A percentile compares a stretch with the other conserved stretches of the same genome.
phyloP scores from a whole-genome alignment of 805 yeast species.

The Wickerhamomyces queroliae region DNA sequence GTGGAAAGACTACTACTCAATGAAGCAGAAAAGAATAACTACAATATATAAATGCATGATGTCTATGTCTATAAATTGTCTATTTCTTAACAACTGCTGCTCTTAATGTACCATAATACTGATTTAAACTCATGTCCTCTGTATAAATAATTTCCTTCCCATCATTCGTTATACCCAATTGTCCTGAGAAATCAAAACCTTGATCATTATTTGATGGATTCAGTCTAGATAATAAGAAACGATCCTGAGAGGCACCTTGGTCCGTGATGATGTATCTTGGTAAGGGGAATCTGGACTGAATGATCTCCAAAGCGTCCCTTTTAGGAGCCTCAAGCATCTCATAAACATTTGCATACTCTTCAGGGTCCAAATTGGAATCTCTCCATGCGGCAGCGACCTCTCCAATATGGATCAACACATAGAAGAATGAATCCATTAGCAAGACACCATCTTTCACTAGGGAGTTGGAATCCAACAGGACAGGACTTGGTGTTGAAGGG shows the following conservation, averaged over 20 bases:
- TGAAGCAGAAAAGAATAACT: constrained; percentile 45
- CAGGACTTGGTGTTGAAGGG: constrained; percentile 84
- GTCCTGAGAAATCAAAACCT: neutral
- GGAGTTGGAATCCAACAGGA: constrained; percentile 84
- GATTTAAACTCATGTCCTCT: constrained; percentile 11
- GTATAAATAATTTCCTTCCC: constrained; percentile 33
- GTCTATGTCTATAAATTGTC: neutral
- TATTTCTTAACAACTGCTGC: constrained; percentile 3
- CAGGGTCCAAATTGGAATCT: constrained; percentile 81
- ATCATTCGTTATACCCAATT: neutral
- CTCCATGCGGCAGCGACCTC: constrained; percentile 90
- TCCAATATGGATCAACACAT: constrained; percentile 89
- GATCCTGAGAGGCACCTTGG: constrained; percentile 95
- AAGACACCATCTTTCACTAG: constrained; percentile 79
- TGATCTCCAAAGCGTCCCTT: constrained; percentile 80
- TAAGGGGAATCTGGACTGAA: constrained; percentile 88
- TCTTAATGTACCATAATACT: constrained; percentile 6
- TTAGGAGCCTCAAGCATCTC: constrained; percentile 78
- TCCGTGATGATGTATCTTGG: constrained; percentile 94
- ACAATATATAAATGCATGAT: constrained; percentile 1
- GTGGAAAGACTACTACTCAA: constrained; percentile 68
- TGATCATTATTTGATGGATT: constrained; percentile 80
- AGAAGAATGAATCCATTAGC: constrained; percentile 91
- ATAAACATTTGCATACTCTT: constrained; percentile 78
- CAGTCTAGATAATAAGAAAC: constrained; percentile 87